phyloP scores from a whole-genome alignment of 1,284 basidiomycete genomes.

The Ganoderma leucocontextum region DNA sequence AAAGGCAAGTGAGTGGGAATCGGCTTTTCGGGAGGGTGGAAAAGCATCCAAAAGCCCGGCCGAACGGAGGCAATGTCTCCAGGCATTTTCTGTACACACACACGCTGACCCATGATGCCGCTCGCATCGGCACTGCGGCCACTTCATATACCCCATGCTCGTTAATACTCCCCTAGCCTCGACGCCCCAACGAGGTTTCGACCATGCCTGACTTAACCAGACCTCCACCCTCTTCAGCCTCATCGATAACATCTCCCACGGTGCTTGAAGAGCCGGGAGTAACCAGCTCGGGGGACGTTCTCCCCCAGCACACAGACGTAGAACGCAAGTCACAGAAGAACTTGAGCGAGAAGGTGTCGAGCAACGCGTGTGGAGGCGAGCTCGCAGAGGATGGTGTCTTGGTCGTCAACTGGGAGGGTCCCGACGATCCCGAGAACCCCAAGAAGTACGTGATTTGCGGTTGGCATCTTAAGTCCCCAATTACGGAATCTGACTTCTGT shows the following conservation, averaged over 20 bases:
- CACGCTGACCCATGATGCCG: conserved; percentile 26
- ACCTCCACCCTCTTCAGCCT: conserved; percentile 13
- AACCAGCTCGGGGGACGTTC: conserved; percentile 19
- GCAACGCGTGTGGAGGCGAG: neutral
- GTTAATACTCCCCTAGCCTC: neutral
- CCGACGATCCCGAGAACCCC: conserved; percentile 69
- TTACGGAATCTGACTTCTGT: conserved; percentile 2
- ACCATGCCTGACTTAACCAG: neutral
- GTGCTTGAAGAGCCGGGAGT: conserved; percentile 26
- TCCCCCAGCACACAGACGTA: conserved; percentile 3
- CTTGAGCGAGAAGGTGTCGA: conserved; percentile 1
- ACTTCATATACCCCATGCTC: conserved; percentile 16
- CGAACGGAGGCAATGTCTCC: neutral
- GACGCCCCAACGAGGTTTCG: neutral
- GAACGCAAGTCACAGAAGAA: conserved; percentile 7
- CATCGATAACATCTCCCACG: conserved; percentile 26
- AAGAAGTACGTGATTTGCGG: conserved; percentile 56
- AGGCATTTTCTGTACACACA: neutral
- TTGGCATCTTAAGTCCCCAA: neutral
- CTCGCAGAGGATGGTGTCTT: conserved; percentile 21
- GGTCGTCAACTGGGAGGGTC: conserved; percentile 68
- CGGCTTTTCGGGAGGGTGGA: neutral
- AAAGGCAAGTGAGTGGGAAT: conserved; percentile 1
- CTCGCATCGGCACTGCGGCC: conserved; percentile 13
- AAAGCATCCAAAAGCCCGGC: neutral